A percentile compares a stretch with the other conserved stretches of the same genome.
Evolutionary conservation across 257 asterid genomes (phyloP).

Genomic region (Craterostigma plantagineum): DNA sequence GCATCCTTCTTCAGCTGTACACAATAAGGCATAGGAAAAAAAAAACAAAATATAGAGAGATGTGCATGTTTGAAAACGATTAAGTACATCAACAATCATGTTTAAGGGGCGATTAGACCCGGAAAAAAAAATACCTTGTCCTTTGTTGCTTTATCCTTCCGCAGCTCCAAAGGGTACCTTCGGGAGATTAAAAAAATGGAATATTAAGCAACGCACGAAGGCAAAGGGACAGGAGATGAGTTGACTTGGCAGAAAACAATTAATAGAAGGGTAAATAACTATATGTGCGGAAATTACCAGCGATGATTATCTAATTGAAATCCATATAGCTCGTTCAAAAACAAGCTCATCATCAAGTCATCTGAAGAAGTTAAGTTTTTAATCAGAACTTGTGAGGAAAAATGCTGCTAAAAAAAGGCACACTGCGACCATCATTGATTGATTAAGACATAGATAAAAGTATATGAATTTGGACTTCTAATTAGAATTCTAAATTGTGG

Average conservation of each 20-base stretch:
- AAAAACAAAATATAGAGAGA: background rate
- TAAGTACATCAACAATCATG: too few relatives aligned
- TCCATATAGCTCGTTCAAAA: conserved; percentile 89
- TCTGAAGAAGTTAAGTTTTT: conserved; percentile 25
- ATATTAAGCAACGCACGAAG: conserved; percentile 2
- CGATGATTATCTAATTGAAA: conserved; percentile 89
- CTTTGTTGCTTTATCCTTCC: conserved; percentile 82
- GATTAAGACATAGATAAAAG: background rate
- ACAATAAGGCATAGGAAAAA: background rate
- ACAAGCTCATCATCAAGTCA: conserved; percentile 93
- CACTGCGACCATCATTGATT: too few relatives aligned
- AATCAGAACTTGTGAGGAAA: conserved; percentile 9
- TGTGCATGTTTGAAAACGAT: conserved; percentile 6
- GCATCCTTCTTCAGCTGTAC: conserved; percentile 46
- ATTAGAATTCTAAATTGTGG: background rate
- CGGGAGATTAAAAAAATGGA: conserved; percentile 12
- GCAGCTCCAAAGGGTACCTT: conserved; percentile 94
- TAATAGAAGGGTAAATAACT: too few relatives aligned
- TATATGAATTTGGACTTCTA: background rate
- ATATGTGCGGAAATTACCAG: conserved; percentile 32
- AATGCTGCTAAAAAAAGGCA: conserved; percentile 2
- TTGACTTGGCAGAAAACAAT: too few relatives aligned
- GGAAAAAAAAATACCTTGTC: too few relatives aligned
- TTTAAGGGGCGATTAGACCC: too few relatives aligned
- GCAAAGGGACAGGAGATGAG: background rate